Evolutionary conservation across 331 rosid genomes (phyloP).

Genomic region (Prunus yedoensis): DNA sequence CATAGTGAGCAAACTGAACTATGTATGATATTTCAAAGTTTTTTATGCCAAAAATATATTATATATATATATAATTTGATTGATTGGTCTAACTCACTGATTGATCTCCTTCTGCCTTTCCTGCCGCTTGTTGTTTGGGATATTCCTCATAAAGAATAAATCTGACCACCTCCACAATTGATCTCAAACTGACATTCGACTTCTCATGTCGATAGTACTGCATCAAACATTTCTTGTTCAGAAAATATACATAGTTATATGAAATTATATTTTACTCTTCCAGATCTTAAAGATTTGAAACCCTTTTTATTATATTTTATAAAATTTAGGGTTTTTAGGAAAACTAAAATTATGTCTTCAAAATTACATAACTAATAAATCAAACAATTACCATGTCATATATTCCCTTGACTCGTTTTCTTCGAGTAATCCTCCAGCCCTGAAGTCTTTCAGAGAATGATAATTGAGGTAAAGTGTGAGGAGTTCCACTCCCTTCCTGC

Average conservation of each 20-base stretch:
- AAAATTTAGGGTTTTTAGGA: background rate
- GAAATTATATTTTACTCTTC: background rate
- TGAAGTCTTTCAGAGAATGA: background rate
- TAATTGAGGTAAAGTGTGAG: background rate
- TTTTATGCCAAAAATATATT: background rate
- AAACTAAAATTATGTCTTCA: background rate
- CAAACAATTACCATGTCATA: background rate
- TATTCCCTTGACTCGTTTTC: background rate
- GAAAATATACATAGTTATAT: background rate
- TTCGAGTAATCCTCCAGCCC: conserved; percentile 8
- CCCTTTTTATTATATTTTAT: background rate
- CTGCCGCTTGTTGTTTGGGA: background rate
- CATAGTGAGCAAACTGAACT: background rate
- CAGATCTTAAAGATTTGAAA: background rate
- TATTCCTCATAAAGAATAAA: background rate
- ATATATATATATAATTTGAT: background rate
- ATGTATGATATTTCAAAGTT: background rate
- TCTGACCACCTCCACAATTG: background rate
- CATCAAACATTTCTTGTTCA: background rate
- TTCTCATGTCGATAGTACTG: background rate
- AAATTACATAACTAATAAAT: background rate
- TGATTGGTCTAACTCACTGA: background rate
- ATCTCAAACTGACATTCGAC: background rate
- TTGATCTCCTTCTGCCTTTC: no score
- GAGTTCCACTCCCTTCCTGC: background rate